Base-by-base conservation (phyloP, 2,329 filamentous ascomycete species). In the Alternaria panax region DNA sequence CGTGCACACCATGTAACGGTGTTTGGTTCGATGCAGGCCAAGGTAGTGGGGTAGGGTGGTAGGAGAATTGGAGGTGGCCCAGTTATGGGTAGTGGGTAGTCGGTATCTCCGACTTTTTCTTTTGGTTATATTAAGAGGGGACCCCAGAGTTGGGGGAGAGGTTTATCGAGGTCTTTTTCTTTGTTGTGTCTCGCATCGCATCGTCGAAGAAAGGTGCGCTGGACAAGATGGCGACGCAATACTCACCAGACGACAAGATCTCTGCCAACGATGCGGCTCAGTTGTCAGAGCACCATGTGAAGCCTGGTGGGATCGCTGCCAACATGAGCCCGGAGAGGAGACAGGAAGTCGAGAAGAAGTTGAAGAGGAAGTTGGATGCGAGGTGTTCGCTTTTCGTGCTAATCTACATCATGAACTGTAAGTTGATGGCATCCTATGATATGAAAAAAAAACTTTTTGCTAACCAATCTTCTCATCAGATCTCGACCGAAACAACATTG, bases 331-430 rank as follows among this genome's bases (percentile, higher is more conserved):
- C 74, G 2, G 73, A 76, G 62, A 63, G 67, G 27, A 64, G 75
- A 28, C 61, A 47, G 40, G 46, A 66, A 43, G 75, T 77, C 7
- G 75, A 77, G 68, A 76, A 76, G 66, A 64, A 27, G 36, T 51
- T 77, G 68, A 76, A 76, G 62, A 61, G 70, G 51, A 77, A 77
- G 62, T 52, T 77, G 51, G 75, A 77, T 48, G 43, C 62, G 32
- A 64, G 73, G 52, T 77, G 74, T 51, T 71, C 67, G 18, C 51
- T 75, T 25, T 76, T 77, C 48, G 73, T 78, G 1, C 54, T 77
- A 52, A 76, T 78, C 25, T 78, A 78, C 51, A 77, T 78, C 34
- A 74, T 78, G 72, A 78, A 78, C 32, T 64, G 62, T 64, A 43
- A 30, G 62, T 54, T 8, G 16, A n/a, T 27, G 11, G 18, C 18